Evolutionary conservation across 192 early-diverging fungal genomes (phyloP), one percentile per base, ranked within the genome.

Genomic region (Phycomyces nitens): DNA sequence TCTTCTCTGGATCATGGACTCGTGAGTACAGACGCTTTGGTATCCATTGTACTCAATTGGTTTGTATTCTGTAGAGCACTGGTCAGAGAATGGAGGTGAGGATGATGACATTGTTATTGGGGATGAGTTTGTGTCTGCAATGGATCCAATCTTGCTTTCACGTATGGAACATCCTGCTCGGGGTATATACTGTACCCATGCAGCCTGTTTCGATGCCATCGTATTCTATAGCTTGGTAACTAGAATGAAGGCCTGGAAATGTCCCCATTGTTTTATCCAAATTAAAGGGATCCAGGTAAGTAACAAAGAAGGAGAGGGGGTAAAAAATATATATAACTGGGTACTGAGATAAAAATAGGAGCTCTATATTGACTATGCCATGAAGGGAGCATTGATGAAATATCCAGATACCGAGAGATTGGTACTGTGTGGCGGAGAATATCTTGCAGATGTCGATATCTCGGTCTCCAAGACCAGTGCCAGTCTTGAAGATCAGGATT

Each of bases 201-300:
- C 41, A 11, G 39, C 52, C n/a, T 63, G 62, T 18, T 63, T 63
- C 18, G 62, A 63, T 26, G 62, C 62, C 2, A 14, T 16, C 18
- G 29, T 54, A 10, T 63, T 63, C 26, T 63, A 53, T 22, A 53
- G 53, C 5, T 39, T 53, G 38, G 24, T 53, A 26, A 38, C 52
- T 21, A 40, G 20, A 0, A 41, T 51, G 5, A 41, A 53, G 52
- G 18, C 29, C 24, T 63, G 62, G 62, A 21, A 53, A 24, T 63
- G 62, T 27, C 62, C 62, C 16, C 27, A 53, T 22, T 63, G 62
- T 18, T 38, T 54, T 53, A 38, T 63, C 24, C 38, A 53, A 42
- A 63, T 63, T 4, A 53, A 53, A 53, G 62, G 62, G 2, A 54
- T 54, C 9, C 62, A 63, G 49, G 60, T 62, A 52, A 39, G 29